Evolutionary conservation across 2,329 filamentous ascomycete genomes (phyloP), one percentile per base, ranked within the genome.

Genomic region (Botrytis galanthina): DNA sequence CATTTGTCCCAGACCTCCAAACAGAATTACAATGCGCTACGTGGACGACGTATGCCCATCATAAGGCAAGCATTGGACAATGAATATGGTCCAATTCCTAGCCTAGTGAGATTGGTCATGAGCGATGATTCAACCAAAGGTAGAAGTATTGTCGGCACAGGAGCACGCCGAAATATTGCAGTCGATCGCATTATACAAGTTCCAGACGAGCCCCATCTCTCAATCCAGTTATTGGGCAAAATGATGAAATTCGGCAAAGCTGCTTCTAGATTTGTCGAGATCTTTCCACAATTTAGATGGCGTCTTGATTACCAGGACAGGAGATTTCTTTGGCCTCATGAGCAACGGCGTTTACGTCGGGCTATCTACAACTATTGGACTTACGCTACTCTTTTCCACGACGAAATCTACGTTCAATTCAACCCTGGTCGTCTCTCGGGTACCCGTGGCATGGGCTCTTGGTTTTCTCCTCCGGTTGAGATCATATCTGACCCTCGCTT

Each of bases 361-460:
- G 80, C 80, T 7, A 75, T 81, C 42, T 81, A 81, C 70, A 77
- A 78, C 37, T 77, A 78, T 61, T 81, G 80, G 80, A 80, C 76
- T 26, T 81, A 81, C 48, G 77, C 78, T 14, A 77, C 71, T 16
- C 77, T 80, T 35, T 81, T 80, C 60, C 78, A 80, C 59, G 78
- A 79, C n/a, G 75, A 78, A 29, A 73, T 75, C n/a, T 80, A 77
- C 74, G 78, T 76, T 7, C 75, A 78, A 63, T 79, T 78, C 67
- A 77, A 77, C 6, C 78, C 79, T 2, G 46, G 51, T 39, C 35
- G 32, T 39, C 64, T 48, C 48, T 54, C 46, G 7, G 26, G 26
- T 9, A 4, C 14, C 32, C 42, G n/a, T 35, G 62, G 20, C 26
- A 66, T 54, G 26, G 48, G 48, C 26, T 54, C 32, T 51, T n/a